A percentile compares a stretch with the other conserved stretches of the same genome.
Evolutionary conservation across 1,284 basidiomycete genomes (phyloP).

Genomic region (Takashimella koratensis): DNA sequence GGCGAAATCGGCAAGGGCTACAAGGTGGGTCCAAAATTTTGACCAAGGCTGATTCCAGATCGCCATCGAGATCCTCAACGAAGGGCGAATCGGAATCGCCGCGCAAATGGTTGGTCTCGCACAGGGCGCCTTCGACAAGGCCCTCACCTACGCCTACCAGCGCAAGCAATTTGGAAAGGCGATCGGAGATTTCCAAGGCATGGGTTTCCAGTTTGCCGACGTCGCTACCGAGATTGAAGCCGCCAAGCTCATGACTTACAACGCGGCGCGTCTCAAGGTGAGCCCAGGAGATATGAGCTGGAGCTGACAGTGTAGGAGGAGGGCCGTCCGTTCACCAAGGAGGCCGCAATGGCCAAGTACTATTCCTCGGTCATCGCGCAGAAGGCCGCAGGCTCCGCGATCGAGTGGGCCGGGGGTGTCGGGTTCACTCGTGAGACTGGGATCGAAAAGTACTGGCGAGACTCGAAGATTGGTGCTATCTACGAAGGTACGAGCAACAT

Average conservation of each 20-base stretch:
- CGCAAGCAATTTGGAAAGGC: constrained; percentile 91
- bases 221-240: constrained; percentile 85
- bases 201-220: constrained; percentile 91
- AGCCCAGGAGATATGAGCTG: constrained; percentile 1
- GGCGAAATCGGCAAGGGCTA: constrained; percentile 84
- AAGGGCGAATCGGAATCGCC: constrained; percentile 96
- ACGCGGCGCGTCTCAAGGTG: constrained; percentile 76
- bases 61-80: constrained; percentile 97
- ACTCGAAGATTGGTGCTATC: constrained; percentile 92
- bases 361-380: constrained; percentile 86
- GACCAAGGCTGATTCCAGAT: constrained; percentile 52
- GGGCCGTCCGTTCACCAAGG: constrained; percentile 78
- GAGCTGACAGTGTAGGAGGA: constrained; percentile 65
- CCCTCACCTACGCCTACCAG: constrained; percentile 88
- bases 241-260: constrained; percentile 92
- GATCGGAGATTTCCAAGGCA: constrained; percentile 76
- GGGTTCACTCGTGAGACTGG: constrained; percentile 94
- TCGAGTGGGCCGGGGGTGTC: constrained; percentile 95
- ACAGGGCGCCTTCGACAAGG: constrained; percentile 91
- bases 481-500: constrained; percentile 97
- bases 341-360: constrained; percentile 96
- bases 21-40: constrained; percentile 57
- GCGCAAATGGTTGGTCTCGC: constrained; percentile 96
- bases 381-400: constrained; percentile 78
- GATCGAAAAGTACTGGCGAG: constrained; percentile 91